Evolutionary conservation across 106 monocot genomes (phyloP), one percentile per base, ranked within the genome.

Genomic region (Allium fistulosum): DNA sequence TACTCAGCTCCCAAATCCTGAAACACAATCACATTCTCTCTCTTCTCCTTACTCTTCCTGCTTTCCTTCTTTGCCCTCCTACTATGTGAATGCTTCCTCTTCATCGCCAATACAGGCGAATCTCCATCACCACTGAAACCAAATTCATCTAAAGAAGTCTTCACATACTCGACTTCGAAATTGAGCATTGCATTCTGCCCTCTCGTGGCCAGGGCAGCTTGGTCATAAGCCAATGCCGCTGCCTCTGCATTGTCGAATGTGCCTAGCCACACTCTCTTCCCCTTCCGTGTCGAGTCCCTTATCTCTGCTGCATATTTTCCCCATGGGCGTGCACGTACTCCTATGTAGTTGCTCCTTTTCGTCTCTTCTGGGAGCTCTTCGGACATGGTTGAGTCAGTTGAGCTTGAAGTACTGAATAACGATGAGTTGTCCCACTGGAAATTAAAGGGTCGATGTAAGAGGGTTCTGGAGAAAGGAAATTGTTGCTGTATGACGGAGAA

Each of bases 181-280:
- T 77, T 77, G 58, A 77, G 70, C 48, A 58, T 59, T 12, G 77
- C 71, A 14, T 11, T 15, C 1, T 49, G 16, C n/a, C 77, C 77
- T 26, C 77, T 53, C 37, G 64, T 58, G 13, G 70, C 49, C 12
- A 65, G 55, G 2, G 77, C 77, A 9, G 77, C 77, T 27, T 71
- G 70, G 10, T 77, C 77, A 28, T 77, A 77, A 5, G 77, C 77
- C 77, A 65, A 11, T 1, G 77, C 77, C 10, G 77, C 77, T 6
- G 71, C 77, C 59, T 77, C 77, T 2, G 71, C 26, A 17, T 57
- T 71, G 17, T 77, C 71, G 63, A 77, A 77, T 8, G 77, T 77
- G 14, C 77, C 77, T 4, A 77, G 65, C 77, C 71, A 71, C 57
- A 71, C 69, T 18, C 77, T 17, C 2, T 13, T 47, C 4, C 71